Evolutionary conservation across 805 yeast genomes (phyloP), one percentile per base, ranked within the genome.

Genomic region (Lachancea dasiensis): DNA sequence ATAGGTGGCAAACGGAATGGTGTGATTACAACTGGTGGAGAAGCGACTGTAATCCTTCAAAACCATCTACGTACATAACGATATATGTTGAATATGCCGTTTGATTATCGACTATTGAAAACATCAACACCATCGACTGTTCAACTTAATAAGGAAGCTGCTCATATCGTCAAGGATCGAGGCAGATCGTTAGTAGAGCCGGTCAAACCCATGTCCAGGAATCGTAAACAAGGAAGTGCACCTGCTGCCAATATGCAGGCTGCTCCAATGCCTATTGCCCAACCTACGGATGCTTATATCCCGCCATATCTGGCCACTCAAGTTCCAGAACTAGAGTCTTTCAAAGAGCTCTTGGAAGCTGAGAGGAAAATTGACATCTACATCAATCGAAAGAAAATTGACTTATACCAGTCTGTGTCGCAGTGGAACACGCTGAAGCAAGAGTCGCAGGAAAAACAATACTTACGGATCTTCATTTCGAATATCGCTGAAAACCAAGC

Each of bases 401-500:
- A 90, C 52, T 69, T 87, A 40, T 95, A 86, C 57, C 95, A 89
- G 42, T 69, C 67, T 58, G 64, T 69, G 44, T 70, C 69, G 39
- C 70, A 65, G 48, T 58, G 70, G 63, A 58, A 65, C 51, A 64
- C 68, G 56, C 46, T 66, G 41, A 46, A 61, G 63, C 64, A 50
- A 68, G 60, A 45, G 60, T 59, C 32, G 51, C 60, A 56, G 69
- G 59, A 49, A 68, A 74, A 73, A 45, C 76, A 76, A 25, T 80
- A 82, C 10, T 69, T 92, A 49, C 75, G 97, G 40, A 73, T 92
- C 13, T 90, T 79, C 54, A 69, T 92, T 14, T 86, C 89, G 52
- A 86, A 85, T 56, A 81, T 86, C 4, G 68, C 82, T 21, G 84
- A 80, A 44, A 84, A 85, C 57, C 97, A 90, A 63, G 85, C 90